phyloP scores from a whole-genome alignment of 495 filamentous ascomycete species.

The Aspergillus mulundensis region DNA sequence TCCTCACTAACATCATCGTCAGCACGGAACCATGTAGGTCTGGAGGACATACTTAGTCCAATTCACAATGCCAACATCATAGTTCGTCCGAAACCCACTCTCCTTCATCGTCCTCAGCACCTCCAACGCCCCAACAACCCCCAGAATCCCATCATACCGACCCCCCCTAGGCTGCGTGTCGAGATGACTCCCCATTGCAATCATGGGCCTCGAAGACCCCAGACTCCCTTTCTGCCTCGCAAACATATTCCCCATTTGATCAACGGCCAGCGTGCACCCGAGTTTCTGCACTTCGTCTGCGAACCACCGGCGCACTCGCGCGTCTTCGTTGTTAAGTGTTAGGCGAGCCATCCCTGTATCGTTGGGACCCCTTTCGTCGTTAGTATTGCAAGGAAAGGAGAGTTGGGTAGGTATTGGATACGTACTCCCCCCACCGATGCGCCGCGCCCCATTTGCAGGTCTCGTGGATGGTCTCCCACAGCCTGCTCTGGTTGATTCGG shows the following conservation, averaged over 20 bases:
- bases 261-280: slow-evolving; percentile 55
- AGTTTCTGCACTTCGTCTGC: slow-evolving; percentile 54
- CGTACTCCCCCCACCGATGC: slow-evolving; percentile 33
- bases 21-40: background rate
- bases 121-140: slow-evolving; percentile 63
- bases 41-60: slow-evolving; percentile 54
- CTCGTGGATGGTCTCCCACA: slow-evolving; percentile 33
- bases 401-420: background rate
- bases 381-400: background rate
- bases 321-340: slow-evolving; percentile 63
- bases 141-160: slow-evolving; percentile 69
- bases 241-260: slow-evolving; percentile 71
- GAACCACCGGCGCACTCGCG: slow-evolving; percentile 67
- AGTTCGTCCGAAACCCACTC: slow-evolving; percentile 57
- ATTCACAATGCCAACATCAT: slow-evolving; percentile 63
- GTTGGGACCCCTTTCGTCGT: background rate
- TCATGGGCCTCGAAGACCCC: slow-evolving; percentile 34
- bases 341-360: slow-evolving; percentile 25
- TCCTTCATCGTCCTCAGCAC: slow-evolving; percentile 64
- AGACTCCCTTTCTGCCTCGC: slow-evolving; percentile 52
- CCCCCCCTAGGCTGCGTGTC: slow-evolving; percentile 68
- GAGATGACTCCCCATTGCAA: slow-evolving; percentile 45
- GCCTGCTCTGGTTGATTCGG: slow-evolving; percentile 28
- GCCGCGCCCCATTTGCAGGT: slow-evolving; percentile 34
- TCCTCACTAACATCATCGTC: slow-evolving; percentile 50